Percentiles rank a stretch among this genome's conserved stretches.
These are phyloP conservation scores for Phytophthora meadii DNA, from an alignment of 352 stramenopile species.

Conservation along the genomic window DNA sequence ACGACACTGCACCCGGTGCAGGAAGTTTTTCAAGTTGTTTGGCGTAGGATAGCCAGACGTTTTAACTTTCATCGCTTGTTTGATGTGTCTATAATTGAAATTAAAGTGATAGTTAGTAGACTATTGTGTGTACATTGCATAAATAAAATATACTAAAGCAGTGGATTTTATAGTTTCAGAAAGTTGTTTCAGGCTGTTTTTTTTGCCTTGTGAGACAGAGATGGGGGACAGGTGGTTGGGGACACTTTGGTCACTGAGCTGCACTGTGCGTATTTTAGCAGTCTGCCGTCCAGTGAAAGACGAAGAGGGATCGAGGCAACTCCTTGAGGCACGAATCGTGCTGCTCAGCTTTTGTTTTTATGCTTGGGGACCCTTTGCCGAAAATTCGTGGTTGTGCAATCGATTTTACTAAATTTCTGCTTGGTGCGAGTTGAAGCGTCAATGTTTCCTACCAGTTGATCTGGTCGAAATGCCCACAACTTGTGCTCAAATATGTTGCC, in stretches of 20 bases:
- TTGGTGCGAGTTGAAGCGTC: conserved; percentile 3
- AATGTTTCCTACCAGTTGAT: not conserved
- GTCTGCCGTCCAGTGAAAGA: conserved; percentile 1
- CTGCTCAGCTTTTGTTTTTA: not conserved
- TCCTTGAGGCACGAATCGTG: conserved; percentile 14
- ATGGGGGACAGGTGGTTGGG: conserved; percentile 27
- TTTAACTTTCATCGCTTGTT: conserved; percentile 16
- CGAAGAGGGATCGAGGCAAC: conserved; percentile 28
- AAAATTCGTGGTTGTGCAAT: conserved; percentile 22
- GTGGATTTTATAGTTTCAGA: not conserved
- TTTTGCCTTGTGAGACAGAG: conserved; percentile 16
- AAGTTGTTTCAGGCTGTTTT: not conserved
- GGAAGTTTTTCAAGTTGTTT: conserved; percentile 10
- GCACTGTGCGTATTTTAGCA: conserved; percentile 30
- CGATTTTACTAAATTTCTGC: conserved; percentile 5
- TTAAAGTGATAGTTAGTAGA: not conserved
- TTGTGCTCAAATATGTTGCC: no score
- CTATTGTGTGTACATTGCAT: conserved; percentile 5
- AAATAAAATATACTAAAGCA: not conserved
- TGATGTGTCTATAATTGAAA: conserved; percentile 4
- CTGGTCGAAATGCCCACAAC: no score
- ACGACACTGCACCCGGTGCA: conserved; percentile 11
- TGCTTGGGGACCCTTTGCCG: conserved; percentile 19
- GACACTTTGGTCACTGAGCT: conserved; percentile 24
- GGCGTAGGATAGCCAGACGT: conserved; percentile 28